Percentiles rank a stretch among this genome's conserved stretches.
phyloP scores from a whole-genome alignment of 2,329 filamentous ascomycete species.

The Sarocladium oryzae region DNA sequence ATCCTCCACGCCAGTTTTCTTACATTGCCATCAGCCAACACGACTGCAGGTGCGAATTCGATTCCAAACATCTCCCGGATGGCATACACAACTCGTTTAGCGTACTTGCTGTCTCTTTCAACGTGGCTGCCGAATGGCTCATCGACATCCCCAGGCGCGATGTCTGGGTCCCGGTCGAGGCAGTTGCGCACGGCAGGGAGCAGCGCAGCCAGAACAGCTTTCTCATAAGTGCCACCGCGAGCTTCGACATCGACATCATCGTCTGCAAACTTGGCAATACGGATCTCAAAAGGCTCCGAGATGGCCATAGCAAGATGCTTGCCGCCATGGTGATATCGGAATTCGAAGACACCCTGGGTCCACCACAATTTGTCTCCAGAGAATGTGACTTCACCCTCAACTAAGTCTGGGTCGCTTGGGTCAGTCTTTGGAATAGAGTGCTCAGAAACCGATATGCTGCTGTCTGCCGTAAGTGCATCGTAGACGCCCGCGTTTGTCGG shows the following conservation, averaged over 20 bases:
- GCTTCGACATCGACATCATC: constrained; percentile 60
- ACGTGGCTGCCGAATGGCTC: constrained; percentile 82
- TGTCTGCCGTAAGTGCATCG: constrained; percentile 67
- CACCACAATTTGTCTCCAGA: constrained; percentile 93
- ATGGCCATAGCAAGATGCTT: constrained; percentile 92
- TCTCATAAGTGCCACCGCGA: constrained; percentile 56
- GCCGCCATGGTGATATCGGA: constrained; percentile 92
- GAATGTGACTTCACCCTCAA: constrained; percentile 80
- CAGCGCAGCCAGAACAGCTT: constrained; percentile 68
- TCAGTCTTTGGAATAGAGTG: constrained; percentile 46
- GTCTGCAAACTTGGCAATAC: constrained; percentile 71
- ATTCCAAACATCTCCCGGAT: constrained; percentile 96
- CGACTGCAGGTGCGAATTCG: constrained; percentile 88
- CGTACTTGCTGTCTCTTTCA: constrained; percentile 82
- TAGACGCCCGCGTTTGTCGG: constrained; percentile 72
- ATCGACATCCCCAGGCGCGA: constrained; percentile 72
- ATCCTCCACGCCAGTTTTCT: constrained; percentile 90
- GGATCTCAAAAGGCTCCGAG: constrained; percentile 87
- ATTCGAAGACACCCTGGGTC: constrained; percentile 94
- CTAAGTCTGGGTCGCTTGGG: constrained; percentile 49
- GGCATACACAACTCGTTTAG: constrained; percentile 84
- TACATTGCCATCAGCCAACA: constrained; percentile 85
- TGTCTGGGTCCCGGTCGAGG: constrained; percentile 84
- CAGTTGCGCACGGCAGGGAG: constrained; percentile 85
- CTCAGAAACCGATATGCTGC: constrained; percentile 68